These are phyloP conservation scores for Lepraria neglecta DNA, from an alignment of 495 filamentous ascomycete genomes.

Conservation along the genomic window DNA sequence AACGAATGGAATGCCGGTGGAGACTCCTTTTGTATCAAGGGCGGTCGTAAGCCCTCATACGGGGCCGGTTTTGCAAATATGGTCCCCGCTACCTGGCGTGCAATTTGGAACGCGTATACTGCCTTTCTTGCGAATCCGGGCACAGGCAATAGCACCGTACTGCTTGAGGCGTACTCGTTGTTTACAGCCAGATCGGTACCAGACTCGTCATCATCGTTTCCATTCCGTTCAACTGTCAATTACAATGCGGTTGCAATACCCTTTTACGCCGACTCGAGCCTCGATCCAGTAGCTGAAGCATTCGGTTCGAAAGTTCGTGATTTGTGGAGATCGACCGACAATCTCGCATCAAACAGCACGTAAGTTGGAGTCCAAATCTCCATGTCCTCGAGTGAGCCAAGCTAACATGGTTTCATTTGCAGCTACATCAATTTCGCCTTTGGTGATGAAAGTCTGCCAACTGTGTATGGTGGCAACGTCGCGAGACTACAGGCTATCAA, in stretches of 20 bases:
- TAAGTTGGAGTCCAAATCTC: neutral
- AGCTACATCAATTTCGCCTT: constrained; percentile 29
- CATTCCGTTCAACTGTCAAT: constrained; percentile 23
- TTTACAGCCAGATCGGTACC: neutral
- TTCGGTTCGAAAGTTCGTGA: constrained; percentile 28
- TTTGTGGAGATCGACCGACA: constrained; percentile 13
- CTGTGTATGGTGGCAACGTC: constrained; percentile 23
- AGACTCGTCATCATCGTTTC: constrained; percentile 18
- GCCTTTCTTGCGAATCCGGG: constrained; percentile 17
- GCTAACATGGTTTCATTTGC: neutral
- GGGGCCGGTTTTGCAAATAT: constrained; percentile 27
- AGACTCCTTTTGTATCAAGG: constrained; percentile 31
- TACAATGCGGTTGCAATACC: constrained; percentile 31
- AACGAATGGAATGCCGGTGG: constrained; percentile 28
- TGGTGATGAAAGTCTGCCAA: constrained; percentile 24
- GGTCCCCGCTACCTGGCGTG: constrained; percentile 19
- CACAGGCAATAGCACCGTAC: constrained; percentile 8
- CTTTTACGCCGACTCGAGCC: constrained; percentile 28
- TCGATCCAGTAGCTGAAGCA: constrained; percentile 27
- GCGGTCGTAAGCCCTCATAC: constrained; percentile 33
- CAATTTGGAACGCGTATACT: constrained; percentile 19
- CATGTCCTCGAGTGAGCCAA: neutral
- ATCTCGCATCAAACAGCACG: constrained; percentile 1
- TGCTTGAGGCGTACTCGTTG: constrained; percentile 21
- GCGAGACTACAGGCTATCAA: constrained; percentile 20